Conservation (phyloP, 768 basidiomycete genomes). For the Dictyophora rubrovolvata region DNA sequence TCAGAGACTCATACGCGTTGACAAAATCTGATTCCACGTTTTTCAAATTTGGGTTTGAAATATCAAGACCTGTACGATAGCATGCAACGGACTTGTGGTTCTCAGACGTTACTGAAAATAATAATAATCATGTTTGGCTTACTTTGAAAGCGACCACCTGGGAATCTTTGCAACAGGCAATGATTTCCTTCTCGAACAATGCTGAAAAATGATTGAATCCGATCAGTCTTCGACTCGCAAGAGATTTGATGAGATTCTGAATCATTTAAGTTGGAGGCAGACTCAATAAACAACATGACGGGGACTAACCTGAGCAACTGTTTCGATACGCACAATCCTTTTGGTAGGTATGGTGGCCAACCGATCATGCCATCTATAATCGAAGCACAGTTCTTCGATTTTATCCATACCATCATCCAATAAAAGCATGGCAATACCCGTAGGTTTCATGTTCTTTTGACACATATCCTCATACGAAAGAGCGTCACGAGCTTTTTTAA, state of each 20-base stretch:
- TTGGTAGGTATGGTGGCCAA: constrained; percentile 43
- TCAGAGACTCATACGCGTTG: constrained; percentile 23
- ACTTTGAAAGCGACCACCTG: constrained; percentile 58
- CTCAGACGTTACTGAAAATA: not conserved
- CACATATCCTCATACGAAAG: constrained; percentile 51
- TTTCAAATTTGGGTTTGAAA: constrained; percentile 23
- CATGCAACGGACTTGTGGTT: constrained; percentile 45
- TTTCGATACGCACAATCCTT: constrained; percentile 60
- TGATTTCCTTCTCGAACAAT: constrained; percentile 28
- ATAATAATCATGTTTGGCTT: not conserved
- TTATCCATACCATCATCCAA: constrained; percentile 64
- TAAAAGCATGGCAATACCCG: constrained; percentile 57
- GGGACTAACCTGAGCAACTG: constrained; percentile 52
- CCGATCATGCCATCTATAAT: constrained; percentile 51
- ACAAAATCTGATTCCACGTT: constrained; percentile 15
- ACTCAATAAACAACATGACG: not conserved
- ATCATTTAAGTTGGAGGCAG: not conserved
- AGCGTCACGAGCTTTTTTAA: constrained; percentile 37
- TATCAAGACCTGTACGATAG: constrained; percentile 65
- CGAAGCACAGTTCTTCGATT: constrained; percentile 35
- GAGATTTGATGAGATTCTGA: constrained; percentile 8
- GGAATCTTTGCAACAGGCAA: constrained; percentile 28
- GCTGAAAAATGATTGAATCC: not conserved
- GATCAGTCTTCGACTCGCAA: not conserved
- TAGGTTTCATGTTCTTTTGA: constrained; percentile 37